Base-by-base conservation (phyloP, 371 early-diverging fungal genomes). In the Funneliformis caledonium region DNA sequence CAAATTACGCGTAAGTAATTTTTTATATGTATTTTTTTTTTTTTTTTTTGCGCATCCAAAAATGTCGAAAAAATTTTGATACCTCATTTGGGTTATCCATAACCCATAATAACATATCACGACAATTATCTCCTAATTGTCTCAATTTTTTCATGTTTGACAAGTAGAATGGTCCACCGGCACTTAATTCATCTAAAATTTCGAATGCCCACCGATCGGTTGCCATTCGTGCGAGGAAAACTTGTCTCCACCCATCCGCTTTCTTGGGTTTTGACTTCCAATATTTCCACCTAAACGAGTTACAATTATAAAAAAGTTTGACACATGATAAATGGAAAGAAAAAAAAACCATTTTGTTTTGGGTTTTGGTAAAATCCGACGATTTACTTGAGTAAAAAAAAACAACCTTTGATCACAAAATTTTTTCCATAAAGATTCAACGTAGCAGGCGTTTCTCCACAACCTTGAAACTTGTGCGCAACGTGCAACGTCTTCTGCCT, bases 401-500 rank as follows among this genome's bases (percentile, higher is more conserved):
- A 16, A 26, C 42, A 9, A 77, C 77, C 77, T 77, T 77, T 48
- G 42, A 1, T 64, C 65, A 43, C 77, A 77, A 64, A 77, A 59
- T 64, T n/a, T 64, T 64, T 64, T 64, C 77, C 77, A 77, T 77
- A 77, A 43, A 43, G 64, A 77, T 19, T 77, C 77, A 14, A 19
- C 31, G 48, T 77, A 77, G 47, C 65, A 77, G 26, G 77, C 77
- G 65, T 77, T 65, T 77, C 47, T 60, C 77, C 77, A 77, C 42
- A 26, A 31, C 59, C 65, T 77, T 77, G 77, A 77, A 37, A 77
- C 77, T 77, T 77, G 77, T 10, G 77, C 77, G 11, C 77, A 77
- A 11, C 65, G 77, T 16, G 77, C 61, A 19, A 77, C 65, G 31
- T 77, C 77, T 45, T 77, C 77, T 43, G 77, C 65, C 42, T 77